A percentile compares a stretch with the other conserved stretches of the same genome.
phyloP scores from a whole-genome alignment of 2,329 filamentous ascomycete genomes.

The Nigrospora osmanthi region DNA sequence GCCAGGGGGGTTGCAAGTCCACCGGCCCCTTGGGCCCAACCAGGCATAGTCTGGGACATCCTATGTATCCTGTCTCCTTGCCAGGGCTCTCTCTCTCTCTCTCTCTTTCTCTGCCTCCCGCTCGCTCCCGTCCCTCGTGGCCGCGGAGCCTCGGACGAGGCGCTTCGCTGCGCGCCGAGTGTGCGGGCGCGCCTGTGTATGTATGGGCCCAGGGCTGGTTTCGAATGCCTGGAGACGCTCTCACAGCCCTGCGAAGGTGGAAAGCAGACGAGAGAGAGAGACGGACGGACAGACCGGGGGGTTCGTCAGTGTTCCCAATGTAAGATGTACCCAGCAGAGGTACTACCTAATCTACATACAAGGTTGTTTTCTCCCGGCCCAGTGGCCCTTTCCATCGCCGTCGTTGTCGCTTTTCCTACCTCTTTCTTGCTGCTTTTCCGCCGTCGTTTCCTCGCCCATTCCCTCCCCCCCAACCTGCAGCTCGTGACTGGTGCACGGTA shows the following conservation, averaged over 20 bases:
- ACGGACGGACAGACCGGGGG: too few species aligned
- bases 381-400: too few species aligned
- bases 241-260: not conserved
- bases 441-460: slow-evolving; percentile 7
- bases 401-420: not conserved
- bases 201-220: not conserved
- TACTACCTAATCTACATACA: too few species aligned
- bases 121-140: not conserved
- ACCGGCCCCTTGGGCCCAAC: not conserved
- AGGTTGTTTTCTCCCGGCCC: too few species aligned
- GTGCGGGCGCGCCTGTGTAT: not conserved
- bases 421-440: slow-evolving; percentile 2
- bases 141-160: not conserved
- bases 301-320: too few species aligned
- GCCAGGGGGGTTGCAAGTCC: not conserved
- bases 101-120: too few species aligned
- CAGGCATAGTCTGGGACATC: not conserved
- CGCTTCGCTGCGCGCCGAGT: not conserved
- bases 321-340: too few species aligned
- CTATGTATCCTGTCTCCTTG: too few species aligned
- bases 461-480: slow-evolving; percentile 7
- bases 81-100: too few species aligned
- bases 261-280: not conserved
- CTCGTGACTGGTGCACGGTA: slow-evolving; percentile 17
- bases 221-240: not conserved